Base-by-base conservation (phyloP, 805 yeast genomes). In the Metschnikowia cubensis region DNA sequence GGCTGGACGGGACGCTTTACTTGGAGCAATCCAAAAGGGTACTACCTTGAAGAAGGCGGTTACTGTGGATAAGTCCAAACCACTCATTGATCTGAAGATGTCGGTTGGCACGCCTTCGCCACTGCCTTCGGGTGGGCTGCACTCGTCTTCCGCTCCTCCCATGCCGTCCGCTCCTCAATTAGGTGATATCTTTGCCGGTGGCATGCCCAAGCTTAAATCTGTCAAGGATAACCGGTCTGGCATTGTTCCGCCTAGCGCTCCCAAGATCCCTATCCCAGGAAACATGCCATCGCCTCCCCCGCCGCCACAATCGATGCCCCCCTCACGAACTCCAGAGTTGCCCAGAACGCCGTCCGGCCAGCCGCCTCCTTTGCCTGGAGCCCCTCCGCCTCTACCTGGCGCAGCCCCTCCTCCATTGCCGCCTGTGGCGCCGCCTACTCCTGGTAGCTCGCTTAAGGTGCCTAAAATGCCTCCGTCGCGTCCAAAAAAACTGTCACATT, bases 11-110 rank as follows among this genome's bases (percentile, higher is more conserved):
- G 77, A 74, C 49, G 77, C 79, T 1, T 61, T 92, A 46, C 73
- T 92, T 22, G 89, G 94, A 31, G 96, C 88, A 64, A 92, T 92
- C 56, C 80, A 89, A 60, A 86, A 87, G 51, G 79, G 77, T 3
- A 61, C 69, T 51, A 61, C 53, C 40, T 59, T 74, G 58, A 74
- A 73, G 58, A 73, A 74, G 50, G 73, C 76, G 1, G 68, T 66
- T 42, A 74, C 77, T 1, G 72, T 73, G 18, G 78, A 74, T 55
- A 74, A 72, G 50, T 71, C 76, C 11, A 66, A 54, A 79, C 97
- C 54, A 70, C 79, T 68, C 84, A 81, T 73, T 69, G 96, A 69
- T 18, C 40, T 45, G 32, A 53, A 52, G 38, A 21, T 50, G 5
- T 34, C 56, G 7, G 40, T 45, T 5, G 21, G 37, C 14, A 39